Conservation (phyloP, 768 basidiomycete species). For the Solioccasus polychromus region DNA sequence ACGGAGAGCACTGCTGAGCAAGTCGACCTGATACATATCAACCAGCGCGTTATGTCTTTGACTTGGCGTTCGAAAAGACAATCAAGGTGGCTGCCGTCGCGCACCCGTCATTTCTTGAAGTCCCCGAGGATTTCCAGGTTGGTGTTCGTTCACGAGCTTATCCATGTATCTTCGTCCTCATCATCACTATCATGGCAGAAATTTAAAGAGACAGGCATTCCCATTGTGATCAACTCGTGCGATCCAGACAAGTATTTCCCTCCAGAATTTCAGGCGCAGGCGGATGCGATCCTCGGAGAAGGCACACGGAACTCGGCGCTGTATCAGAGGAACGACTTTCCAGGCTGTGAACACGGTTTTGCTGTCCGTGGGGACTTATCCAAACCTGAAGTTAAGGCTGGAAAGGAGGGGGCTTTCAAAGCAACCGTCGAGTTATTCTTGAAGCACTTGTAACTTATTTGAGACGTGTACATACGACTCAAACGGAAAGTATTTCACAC, state of each 20-base stretch:
- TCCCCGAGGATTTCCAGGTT: slow-evolving; percentile 56
- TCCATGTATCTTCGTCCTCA: neutral
- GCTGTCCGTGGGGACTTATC: slow-evolving; percentile 49
- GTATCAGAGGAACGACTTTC: slow-evolving; percentile 22
- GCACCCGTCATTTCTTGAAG: slow-evolving; percentile 45
- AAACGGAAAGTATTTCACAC: too few relatives aligned
- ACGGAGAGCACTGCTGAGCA: neutral
- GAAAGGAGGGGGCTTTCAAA: slow-evolving; percentile 55
- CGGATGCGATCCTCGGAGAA: slow-evolving; percentile 50
- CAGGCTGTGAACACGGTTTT: slow-evolving; percentile 53
- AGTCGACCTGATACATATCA: neutral
- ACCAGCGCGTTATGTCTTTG: slow-evolving; percentile 40
- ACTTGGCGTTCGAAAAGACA: slow-evolving; percentile 42
- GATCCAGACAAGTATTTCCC: slow-evolving; percentile 52
- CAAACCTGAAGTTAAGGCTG: slow-evolving; percentile 52
- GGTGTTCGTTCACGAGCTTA: neutral
- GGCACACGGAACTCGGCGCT: slow-evolving; percentile 44
- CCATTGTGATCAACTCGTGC: slow-evolving; percentile 70
- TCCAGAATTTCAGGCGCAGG: slow-evolving; percentile 37
- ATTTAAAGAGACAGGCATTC: slow-evolving; percentile 46
- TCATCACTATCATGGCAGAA: slow-evolving; percentile 34
- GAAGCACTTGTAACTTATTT: slow-evolving; percentile 24
- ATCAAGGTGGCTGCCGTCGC: slow-evolving; percentile 39
- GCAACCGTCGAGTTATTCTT: slow-evolving; percentile 53
- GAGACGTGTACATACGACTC: neutral